A percentile compares a stretch with the other conserved stretches of the same genome.
Conservation (phyloP, 768 basidiomycete genomes). For the Boletus sensibilis region DNA sequence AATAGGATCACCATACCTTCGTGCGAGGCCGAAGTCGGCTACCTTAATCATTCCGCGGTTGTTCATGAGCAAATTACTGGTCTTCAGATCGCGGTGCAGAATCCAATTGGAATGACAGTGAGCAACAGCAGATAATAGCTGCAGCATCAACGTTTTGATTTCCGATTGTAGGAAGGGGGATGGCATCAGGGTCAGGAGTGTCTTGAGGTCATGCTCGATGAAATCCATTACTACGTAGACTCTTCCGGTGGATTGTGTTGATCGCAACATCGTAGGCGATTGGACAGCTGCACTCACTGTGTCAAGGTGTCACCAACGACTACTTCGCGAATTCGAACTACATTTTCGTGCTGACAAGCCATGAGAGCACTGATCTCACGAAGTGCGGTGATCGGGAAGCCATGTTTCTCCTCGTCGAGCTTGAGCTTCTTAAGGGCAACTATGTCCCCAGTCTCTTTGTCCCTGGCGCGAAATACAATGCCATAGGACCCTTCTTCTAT, state of each 20-base stretch:
- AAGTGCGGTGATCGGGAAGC: constrained; percentile 95
- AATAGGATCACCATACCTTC: constrained; percentile 94
- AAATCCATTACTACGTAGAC: constrained; percentile 99
- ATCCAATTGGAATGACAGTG: constrained; percentile 98
- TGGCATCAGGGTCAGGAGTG: constrained; percentile 92
- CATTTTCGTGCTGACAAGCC: constrained; percentile 91
- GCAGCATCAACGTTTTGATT: constrained; percentile 94
- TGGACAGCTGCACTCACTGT: constrained; percentile 68
- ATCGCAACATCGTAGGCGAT: constrained; percentile 4
- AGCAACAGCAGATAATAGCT: constrained; percentile 88
- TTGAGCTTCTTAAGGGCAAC: constrained; percentile 98
- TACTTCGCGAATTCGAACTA: constrained; percentile 94
- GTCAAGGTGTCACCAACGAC: constrained; percentile 98
- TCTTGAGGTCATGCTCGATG: constrained; percentile 98
- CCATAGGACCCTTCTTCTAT: constrained; percentile 99
- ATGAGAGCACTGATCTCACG: constrained; percentile 96
- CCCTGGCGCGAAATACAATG: constrained; percentile 92
- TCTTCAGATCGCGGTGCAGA: constrained; percentile 94
- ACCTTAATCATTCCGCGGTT: constrained; percentile 98
- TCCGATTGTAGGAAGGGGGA: constrained; percentile 96
- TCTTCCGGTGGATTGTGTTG: constrained; percentile 43
- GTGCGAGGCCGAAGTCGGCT: constrained; percentile 95
- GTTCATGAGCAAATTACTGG: constrained; percentile 97
- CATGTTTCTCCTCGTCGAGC: constrained; percentile 97
- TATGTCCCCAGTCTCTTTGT: constrained; percentile 92